These are phyloP conservation scores for Diaporthe aspalathi DNA, from an alignment of 2,329 filamentous ascomycete genomes.

Conservation along the genomic window DNA sequence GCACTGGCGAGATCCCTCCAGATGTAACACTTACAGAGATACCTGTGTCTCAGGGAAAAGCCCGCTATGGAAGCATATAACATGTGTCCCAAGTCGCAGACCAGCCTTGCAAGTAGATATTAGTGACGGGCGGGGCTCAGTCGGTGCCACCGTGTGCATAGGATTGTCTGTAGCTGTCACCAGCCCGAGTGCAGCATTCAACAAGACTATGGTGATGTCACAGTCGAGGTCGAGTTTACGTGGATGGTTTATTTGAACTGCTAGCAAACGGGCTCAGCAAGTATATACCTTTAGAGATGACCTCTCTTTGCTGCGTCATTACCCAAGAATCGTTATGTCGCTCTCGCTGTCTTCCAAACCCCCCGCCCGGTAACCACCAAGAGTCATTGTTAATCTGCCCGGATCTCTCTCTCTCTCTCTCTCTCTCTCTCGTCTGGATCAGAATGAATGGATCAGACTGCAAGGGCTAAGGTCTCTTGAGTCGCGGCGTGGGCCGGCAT, in stretches of 20 bases:
- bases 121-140: not conserved
- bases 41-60: not conserved
- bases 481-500: not conserved
- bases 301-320: not conserved
- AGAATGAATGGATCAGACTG: not conserved
- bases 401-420: no score
- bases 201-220: not conserved
- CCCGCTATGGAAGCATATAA: not conserved
- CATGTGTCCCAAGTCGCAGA: not conserved
- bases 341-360: no score
- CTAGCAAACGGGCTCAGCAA: no score
- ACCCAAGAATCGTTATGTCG: no score
- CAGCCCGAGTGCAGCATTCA: not conserved
- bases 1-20: not conserved
- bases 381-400: no score
- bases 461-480: no score
- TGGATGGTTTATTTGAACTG: not conserved
- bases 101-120: conserved; percentile 5
- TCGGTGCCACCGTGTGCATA: not conserved
- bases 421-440: not conserved
- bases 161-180: not conserved
- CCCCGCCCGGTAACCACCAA: no score
- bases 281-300: not conserved
- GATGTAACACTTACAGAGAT: not conserved
- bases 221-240: not conserved